A percentile compares a stretch with the other conserved stretches of the same genome.
These are phyloP conservation scores for Avena insularis DNA, from an alignment of 176 grass and related monocot genomes.

Conservation along the genomic window DNA sequence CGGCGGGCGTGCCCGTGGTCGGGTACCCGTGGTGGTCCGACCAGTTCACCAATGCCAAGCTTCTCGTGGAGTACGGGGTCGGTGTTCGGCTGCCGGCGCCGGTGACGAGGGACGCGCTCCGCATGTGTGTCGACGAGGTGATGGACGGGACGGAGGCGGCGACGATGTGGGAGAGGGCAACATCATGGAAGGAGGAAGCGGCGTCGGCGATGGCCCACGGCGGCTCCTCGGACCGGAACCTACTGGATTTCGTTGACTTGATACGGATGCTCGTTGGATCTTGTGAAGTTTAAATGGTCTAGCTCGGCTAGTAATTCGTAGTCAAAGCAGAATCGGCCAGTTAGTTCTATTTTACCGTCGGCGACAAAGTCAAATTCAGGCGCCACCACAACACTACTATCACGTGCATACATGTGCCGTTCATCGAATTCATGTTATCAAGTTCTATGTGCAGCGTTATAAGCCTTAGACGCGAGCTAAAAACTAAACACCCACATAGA, in stretches of 20 bases:
- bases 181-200: slow-evolving; percentile 37
- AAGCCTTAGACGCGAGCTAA: no score
- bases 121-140: slow-evolving; percentile 46
- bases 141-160: slow-evolving; percentile 34
- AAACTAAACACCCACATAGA: no score
- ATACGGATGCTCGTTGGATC: no score
- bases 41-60: slow-evolving; percentile 61
- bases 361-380: no score
- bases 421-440: no score
- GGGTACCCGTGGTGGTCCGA: slow-evolving; percentile 66
- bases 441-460: no score
- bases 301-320: no score
- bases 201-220: slow-evolving; percentile 16
- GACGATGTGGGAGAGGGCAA: slow-evolving; percentile 15
- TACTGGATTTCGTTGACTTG: slow-evolving; percentile 48
- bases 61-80: slow-evolving; percentile 45
- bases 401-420: no score
- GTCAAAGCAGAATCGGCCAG: no score
- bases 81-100: slow-evolving; percentile 54
- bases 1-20: slow-evolving; percentile 56
- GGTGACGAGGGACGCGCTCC: slow-evolving; percentile 13
- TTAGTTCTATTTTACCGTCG: no score
- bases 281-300: no score
- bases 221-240: slow-evolving; percentile 40
- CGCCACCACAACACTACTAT: no score